These are phyloP conservation scores for Globisporangium nunn DNA, from an alignment of 352 stramenopile species.

Conservation along the genomic window DNA sequence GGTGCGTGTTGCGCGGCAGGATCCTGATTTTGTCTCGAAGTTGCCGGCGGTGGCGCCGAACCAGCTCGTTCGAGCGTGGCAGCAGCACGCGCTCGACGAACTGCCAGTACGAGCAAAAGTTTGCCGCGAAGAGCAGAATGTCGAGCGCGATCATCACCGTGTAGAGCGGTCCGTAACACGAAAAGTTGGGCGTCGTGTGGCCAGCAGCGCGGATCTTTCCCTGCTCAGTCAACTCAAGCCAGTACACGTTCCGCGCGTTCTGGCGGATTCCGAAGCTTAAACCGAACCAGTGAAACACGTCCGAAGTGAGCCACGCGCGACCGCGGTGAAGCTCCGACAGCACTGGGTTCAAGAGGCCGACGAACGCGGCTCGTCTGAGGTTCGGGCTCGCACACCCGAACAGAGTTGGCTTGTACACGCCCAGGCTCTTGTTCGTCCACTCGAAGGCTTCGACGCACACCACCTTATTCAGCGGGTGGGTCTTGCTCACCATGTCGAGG, in stretches of 20 bases:
- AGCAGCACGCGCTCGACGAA: constrained; percentile 11
- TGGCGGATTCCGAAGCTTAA: constrained; percentile 18
- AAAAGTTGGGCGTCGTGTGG: constrained; percentile 18
- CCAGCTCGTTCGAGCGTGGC: constrained; percentile 11
- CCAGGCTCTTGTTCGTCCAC: constrained; percentile 9
- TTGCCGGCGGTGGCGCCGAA: constrained; percentile 7
- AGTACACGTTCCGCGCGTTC: constrained; percentile 16
- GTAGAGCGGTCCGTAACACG: constrained; percentile 19
- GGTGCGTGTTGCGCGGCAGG: constrained; percentile 1
- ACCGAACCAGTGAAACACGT: constrained; percentile 15
- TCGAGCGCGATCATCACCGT: constrained; percentile 21
- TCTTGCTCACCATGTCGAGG: constrained; percentile 19
- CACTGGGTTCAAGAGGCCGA: constrained; percentile 13
- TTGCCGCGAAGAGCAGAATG: constrained; percentile 13
- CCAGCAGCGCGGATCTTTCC: not conserved
- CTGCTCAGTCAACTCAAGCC: constrained; percentile 3
- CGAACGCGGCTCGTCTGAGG: constrained; percentile 13
- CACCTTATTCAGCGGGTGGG: constrained; percentile 15
- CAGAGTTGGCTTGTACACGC: constrained; percentile 9
- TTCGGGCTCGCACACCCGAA: constrained; percentile 22
- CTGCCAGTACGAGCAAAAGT: constrained; percentile 16
- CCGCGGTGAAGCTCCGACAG: constrained; percentile 12
- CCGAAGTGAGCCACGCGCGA: constrained; percentile 18
- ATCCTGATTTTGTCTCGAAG: constrained; percentile 5
- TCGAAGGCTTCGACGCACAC: constrained; percentile 19